Base-by-base conservation (phyloP, 73 alveolate species). In the Chromera velia region DNA sequence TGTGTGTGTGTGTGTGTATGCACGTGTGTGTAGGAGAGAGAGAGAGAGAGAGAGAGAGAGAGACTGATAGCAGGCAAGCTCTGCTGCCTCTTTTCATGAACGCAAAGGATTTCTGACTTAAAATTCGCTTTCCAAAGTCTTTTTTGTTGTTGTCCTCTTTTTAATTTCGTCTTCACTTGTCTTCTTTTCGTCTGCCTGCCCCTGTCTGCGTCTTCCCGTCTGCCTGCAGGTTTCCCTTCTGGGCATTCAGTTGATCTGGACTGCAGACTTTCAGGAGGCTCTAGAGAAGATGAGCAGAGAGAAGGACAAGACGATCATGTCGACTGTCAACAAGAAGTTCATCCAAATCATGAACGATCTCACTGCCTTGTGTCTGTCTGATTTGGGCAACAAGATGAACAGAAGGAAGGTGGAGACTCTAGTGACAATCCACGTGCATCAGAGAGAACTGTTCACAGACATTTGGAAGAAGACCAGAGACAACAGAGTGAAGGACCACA, bases 361-460 rank as follows among this genome's bases (percentile, higher is more conserved):
- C 24, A 82, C 96, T 63, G 90, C 82, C 47, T 88, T 93, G 90
- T 91, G 97, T 81, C 91, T 94, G 24, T 92, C 93, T 48, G 94
- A 89, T 68, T 65, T 89, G 76, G 78, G 76, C 33, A 67, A 76
- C 27, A 78, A 78, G 84, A 87, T 94, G 75, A 86, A 87, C 68
- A 90, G 98, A 78, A 87, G 88, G 68, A 94, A 94, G 83, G 87
- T 93, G 48, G 97, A 93, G 87, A 94, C 98, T 24, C 87, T 94
- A 75, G 98, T 95, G 46, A 95, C 98, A 0, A 93, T 95, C 40
- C 97, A 93, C 73, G 98, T 93, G 85, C 95, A 93, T 87, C 94
- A 95, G 88, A 95, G 95, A 88, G 99, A 95, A 89, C 85, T 91
- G 82, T 90, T 90, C 88, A 75, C 77, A 49, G 96, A 95, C 67